Base-by-base conservation (phyloP, 805 yeast genomes). In the Lipomyces orientalis region DNA sequence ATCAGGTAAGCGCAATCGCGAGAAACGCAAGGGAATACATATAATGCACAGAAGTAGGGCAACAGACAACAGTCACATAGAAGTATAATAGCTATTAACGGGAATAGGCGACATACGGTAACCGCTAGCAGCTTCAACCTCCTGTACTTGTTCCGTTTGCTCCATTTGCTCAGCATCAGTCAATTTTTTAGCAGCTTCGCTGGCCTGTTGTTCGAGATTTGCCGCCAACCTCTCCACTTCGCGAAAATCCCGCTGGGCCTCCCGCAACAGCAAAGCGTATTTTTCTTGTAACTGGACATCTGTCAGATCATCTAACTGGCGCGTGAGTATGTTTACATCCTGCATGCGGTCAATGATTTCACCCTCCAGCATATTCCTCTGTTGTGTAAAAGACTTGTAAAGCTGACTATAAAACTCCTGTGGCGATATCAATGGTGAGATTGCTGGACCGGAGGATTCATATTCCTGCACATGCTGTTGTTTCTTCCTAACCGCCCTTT, bases 231-330 rank as follows among this genome's bases (percentile, higher is more conserved):
- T 43, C 10, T 43, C 49, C 10, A 43, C 49, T 43, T 43, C 49
- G 49, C 49, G 49, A 43, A 43, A 22, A 43, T 43, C 49, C n/a
- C 49, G 49, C n/a, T 43, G 49, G 49, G 49, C 49, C n/a, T 43
- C 49, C 16, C 16, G 49, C 22, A 43, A 43, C 8, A 43, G 49
- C 49, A 43, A n/a, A 9, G 19, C 4, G 25, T 43, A 43, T 43
- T 43, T 43, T 43, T 43, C 49, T 43, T 43, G 49, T 43, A 43
- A n/a, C 22, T 43, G 49, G 49, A 16, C 49, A 43, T 43, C 22
- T 43, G 8, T 43, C 22, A 43, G 49, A 43, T 43, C 22, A 22
- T 43, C 22, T 5, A n/a, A 8, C 49, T 43, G 49, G 49, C n/a
- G 49, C 9, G 49, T 43, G n/a, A 43, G 49, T 43, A 43, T 43